phyloP scores from a whole-genome alignment of 768 basidiomycete genomes.

The Cystobasidium tubakii region DNA sequence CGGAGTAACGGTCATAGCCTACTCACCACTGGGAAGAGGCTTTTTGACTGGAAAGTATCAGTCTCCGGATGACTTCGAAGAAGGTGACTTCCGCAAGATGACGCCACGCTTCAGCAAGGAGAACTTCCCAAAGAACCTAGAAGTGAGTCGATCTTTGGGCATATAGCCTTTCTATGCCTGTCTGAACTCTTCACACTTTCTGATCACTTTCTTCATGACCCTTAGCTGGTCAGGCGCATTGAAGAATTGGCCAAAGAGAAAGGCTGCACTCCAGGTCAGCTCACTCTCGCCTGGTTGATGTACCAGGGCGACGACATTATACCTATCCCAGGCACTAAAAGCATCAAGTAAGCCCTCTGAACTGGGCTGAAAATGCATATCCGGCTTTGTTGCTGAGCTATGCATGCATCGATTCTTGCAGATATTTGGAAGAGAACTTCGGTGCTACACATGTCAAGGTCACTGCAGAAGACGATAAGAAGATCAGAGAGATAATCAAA shows the following conservation, averaged over 20 bases:
- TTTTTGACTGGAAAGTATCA: slow-evolving; percentile 43
- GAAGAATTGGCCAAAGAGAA: slow-evolving; percentile 49
- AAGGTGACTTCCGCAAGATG: slow-evolving; percentile 10
- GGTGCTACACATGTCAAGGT: slow-evolving; percentile 54
- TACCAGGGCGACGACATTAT: slow-evolving; percentile 42
- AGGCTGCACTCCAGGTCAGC: slow-evolving; percentile 50
- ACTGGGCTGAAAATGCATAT: neutral
- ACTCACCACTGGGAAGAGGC: slow-evolving; percentile 15
- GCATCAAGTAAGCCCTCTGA: slow-evolving; percentile 1
- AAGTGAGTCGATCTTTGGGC: neutral
- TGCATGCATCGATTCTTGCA: slow-evolving; percentile 38
- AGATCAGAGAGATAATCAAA: slow-evolving; percentile 49
- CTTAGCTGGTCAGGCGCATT: slow-evolving; percentile 48
- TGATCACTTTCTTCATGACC: too few relatives aligned
- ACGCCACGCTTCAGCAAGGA: slow-evolving; percentile 53
- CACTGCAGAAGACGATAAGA: slow-evolving; percentile 51
- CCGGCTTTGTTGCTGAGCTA: neutral
- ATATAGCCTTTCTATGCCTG: too few relatives aligned
- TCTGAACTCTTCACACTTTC: too few relatives aligned
- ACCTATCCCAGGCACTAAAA: slow-evolving; percentile 24
- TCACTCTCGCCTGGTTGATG: slow-evolving; percentile 53
- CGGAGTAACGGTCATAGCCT: slow-evolving; percentile 39
- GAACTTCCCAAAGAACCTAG: slow-evolving; percentile 39
- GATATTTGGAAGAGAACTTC: slow-evolving; percentile 54
- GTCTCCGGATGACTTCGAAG: slow-evolving; percentile 47